Evolutionary conservation across 352 stramenopile genomes (phyloP).

Genomic region (Globisporangium uncinulatum): DNA sequence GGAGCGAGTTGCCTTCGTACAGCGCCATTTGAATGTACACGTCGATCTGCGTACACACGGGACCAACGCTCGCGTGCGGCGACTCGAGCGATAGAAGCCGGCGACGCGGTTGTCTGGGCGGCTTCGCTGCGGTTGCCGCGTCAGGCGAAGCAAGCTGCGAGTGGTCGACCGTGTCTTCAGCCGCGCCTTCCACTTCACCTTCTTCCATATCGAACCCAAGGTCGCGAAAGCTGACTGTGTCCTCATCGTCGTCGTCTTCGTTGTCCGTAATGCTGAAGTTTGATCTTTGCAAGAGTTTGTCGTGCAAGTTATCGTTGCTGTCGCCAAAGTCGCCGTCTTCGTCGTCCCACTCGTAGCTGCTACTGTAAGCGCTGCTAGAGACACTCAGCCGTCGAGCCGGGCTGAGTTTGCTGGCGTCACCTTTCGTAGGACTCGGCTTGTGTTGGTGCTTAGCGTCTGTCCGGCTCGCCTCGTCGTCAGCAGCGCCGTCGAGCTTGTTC

Average conservation of each 20-base stretch:
- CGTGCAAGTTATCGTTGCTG: neutral
- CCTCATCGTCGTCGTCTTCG: constrained; percentile 21
- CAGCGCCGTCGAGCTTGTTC: neutral
- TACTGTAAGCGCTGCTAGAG: constrained; percentile 4
- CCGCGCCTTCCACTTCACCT: neutral
- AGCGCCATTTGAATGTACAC: constrained; percentile 94
- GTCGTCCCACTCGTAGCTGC: constrained; percentile 2
- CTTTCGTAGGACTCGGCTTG: neutral
- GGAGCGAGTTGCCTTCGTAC: constrained; percentile 87
- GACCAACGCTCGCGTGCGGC: constrained; percentile 9
- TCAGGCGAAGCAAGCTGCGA: neutral
- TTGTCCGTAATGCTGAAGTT: constrained; percentile 7
- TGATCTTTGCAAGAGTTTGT: neutral
- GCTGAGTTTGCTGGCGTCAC: neutral
- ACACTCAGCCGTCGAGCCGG: constrained; percentile 7
- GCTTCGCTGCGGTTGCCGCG: neutral
- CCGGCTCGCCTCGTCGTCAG: neutral
- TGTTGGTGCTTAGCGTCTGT: neutral
- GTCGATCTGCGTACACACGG: constrained; percentile 69
- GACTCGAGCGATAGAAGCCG: constrained; percentile 20
- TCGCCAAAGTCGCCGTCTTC: neutral
- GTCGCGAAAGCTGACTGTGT: constrained; percentile 34
- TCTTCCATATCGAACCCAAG: constrained; percentile 55
- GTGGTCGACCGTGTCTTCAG: neutral
- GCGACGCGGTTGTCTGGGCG: neutral